These are phyloP conservation scores for Aspergillus vadensis DNA, from an alignment of 2,329 filamentous ascomycete species.

Conservation along the genomic window DNA sequence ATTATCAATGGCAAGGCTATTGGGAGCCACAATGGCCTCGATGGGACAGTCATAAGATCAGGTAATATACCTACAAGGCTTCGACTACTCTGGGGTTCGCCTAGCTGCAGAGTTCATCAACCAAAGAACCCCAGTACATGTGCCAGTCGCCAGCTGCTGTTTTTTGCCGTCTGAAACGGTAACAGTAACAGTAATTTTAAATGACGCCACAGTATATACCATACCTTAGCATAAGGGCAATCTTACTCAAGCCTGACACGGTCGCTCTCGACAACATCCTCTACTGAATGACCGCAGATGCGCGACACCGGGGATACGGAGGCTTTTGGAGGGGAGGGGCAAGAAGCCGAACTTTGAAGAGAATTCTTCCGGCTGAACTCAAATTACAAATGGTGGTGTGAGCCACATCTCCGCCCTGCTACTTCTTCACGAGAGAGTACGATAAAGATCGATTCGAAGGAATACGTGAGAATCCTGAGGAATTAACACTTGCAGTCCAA, in stretches of 20 bases:
- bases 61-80: background rate
- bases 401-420: background rate
- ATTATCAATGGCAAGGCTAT: background rate
- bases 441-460: background rate
- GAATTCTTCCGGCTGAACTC: slow-evolving; percentile 2
- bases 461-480: background rate
- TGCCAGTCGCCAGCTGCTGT: background rate
- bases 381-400: background rate
- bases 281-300: background rate
- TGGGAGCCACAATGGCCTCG: background rate
- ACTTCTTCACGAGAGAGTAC: background rate
- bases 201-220: background rate
- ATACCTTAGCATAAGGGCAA: background rate
- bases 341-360: background rate
- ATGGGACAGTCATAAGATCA: background rate
- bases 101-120: slow-evolving; percentile 1
- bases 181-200: background rate
- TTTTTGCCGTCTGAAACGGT: background rate
- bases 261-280: background rate
- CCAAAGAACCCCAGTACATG: background rate
- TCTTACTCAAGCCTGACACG: background rate
- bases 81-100: background rate
- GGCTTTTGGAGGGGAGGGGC: background rate
- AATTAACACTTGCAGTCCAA: no score
- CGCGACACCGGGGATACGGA: background rate